Base-by-base conservation (phyloP, 106 monocot species). In the Iris macrosiphon region DNA sequence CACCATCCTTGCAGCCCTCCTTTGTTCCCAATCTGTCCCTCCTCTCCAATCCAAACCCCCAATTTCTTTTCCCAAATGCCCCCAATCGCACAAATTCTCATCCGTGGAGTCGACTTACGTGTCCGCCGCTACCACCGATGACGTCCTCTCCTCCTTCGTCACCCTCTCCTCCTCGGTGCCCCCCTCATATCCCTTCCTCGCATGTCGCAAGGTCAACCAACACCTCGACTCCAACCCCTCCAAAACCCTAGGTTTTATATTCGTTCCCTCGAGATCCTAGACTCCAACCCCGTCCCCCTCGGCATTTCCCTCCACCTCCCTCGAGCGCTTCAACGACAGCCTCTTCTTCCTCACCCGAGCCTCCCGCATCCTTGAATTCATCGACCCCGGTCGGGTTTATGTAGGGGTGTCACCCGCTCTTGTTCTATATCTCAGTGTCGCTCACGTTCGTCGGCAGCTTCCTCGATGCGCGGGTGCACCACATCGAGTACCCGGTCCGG, bases 131-230 rank as follows among this genome's bases (percentile, higher is more conserved):
- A 75, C 72, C 15, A 84, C 81, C 2, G 73, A 75, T 1, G 84
- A 88, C 3, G 74, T 86, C 67, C 58, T 95, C 19, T 6, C 71
- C 22, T 59, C 82, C 45, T 90, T 86, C 71, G 22, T 49, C 12
- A 52, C 71, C 19, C 28, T 96, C 5, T 89, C 82, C 21, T 23
- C 68, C 16, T 32, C 72, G 16, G 18, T 83, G 9, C 35, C 40
- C 33, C 52, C 64, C 6, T 59, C 26, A 19, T 75, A 96, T 65
- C 48, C 63, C 53, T 43, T 76, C 38, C 59, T 96, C 25, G 95
- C 95, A 18, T 96, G 85, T 64, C 33, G 89, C 31, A 89, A 89
- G 67, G 79, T 89, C 6, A 85, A 76, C 10, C 85, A 85, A 61
- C 85, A 85, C 37, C 67, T 94, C 31, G 81, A 88, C 7, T 47